Evolutionary conservation across 2,329 filamentous ascomycete genomes (phyloP), one percentile per base, ranked within the genome.

Genomic region (Alternaria hordeiaustralica): DNA sequence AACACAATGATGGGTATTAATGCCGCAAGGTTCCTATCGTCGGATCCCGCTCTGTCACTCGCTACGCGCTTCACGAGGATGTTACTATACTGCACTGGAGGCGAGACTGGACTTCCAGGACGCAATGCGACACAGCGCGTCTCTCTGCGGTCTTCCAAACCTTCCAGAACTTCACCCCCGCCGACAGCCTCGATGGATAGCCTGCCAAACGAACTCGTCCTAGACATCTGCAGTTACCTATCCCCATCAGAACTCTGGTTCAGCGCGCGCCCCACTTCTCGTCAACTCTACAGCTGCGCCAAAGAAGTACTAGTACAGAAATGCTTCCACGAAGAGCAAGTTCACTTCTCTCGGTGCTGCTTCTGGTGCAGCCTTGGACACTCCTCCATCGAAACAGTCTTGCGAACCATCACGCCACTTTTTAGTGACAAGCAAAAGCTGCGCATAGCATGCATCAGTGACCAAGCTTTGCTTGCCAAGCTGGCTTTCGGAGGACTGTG

Each of bases 321-420:
- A 26, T 21, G 50, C 11, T 64, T 64, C n/a, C 23, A 57, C 6
- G 36, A 61, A 18, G 28, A 44, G 15, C 55, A 26, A 13, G 44
- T 58, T 4, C 43, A 49, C 20, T 47, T 64, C 25, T 55, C 53
- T 15, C 61, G 58, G 61, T 64, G 61, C 47, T 64, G 61, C 21
- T 64, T 61, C 23, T 64, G 61, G 58, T 64, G 58, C 36, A 54
- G 61, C 47, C 41, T 61, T 28, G 58, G 61, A 36, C 36, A n/a
- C 18, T 45, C 44, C 6, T 12, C 21, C 20, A 30, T 63, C 21
- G 21, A 46, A 20, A 43, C 45, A 12, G 46, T 41, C 33, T 25
- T 46, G 33, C 26, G 28, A 20, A 25, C 33, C 45, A 53, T 63
- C 12, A 45, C 50, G 15, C 36, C 44, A 30, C 50, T 60, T 18